A percentile compares a stretch with the other conserved stretches of the same genome.
phyloP scores from a whole-genome alignment of 352 stramenopile genomes.

The Globisporangium heterothallicum region DNA sequence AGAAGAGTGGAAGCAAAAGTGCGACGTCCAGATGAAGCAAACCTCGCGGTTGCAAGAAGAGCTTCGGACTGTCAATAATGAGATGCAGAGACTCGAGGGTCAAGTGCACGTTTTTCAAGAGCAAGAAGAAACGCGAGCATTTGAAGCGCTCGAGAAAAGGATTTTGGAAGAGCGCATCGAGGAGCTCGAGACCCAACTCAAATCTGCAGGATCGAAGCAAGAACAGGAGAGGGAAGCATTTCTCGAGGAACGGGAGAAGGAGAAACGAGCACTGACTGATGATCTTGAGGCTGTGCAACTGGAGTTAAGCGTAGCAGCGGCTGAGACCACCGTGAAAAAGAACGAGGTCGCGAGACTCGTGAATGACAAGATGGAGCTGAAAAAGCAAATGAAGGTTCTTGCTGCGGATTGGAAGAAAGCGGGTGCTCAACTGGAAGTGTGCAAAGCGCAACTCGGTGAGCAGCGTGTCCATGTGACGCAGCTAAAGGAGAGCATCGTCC shows the following conservation, averaged over 20 bases:
- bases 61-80: conserved; percentile 15
- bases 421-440: background rate
- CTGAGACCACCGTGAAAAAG: conserved; percentile 24
- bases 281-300: conserved; percentile 7
- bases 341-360: conserved; percentile 23
- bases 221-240: background rate
- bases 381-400: conserved; percentile 17
- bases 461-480: background rate
- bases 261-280: conserved; percentile 8
- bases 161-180: conserved; percentile 19
- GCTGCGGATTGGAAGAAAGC: background rate
- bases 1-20: conserved; percentile 14
- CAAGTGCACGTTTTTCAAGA: conserved; percentile 17
- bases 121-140: conserved; percentile 18
- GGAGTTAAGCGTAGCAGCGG: conserved; percentile 9
- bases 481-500: background rate
- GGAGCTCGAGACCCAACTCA: conserved; percentile 27
- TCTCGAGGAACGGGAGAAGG: conserved; percentile 5
- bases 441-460: background rate
- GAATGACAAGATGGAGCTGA: conserved; percentile 30
- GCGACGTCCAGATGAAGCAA: conserved; percentile 12
- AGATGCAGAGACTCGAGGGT: conserved; percentile 25
- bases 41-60: conserved; percentile 21
- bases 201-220: conserved; percentile 14
- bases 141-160: conserved; percentile 15